Evolutionary conservation across 2,329 filamentous ascomycete species (phyloP).

Genomic region (Sarocladium brachiariae): DNA sequence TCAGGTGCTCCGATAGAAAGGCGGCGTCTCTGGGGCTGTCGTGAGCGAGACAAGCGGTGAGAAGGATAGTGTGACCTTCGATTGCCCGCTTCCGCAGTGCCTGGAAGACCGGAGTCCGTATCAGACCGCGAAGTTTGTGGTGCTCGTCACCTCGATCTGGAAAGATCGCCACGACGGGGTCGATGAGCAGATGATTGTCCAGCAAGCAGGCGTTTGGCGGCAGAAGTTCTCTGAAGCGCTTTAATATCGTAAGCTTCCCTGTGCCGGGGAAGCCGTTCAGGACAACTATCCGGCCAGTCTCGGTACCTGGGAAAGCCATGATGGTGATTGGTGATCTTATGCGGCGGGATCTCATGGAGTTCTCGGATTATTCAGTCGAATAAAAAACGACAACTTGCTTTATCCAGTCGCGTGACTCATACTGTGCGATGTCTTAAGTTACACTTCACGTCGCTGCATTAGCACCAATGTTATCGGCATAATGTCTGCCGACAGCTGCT

Average conservation of each 20-base stretch:
- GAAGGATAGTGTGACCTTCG: slow-evolving; percentile 12
- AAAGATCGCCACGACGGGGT: slow-evolving; percentile 13
- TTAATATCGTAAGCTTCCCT: slow-evolving; percentile 17
- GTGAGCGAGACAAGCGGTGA: slow-evolving; percentile 15
- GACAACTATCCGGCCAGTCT: slow-evolving; percentile 12
- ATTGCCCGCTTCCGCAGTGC: slow-evolving; percentile 11
- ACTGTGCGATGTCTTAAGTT: too few species aligned
- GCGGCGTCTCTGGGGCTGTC: slow-evolving; percentile 8
- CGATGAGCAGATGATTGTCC: slow-evolving; percentile 18
- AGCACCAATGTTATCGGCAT: too few species aligned
- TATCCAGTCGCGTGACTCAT: too few species aligned
- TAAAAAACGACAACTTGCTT: too few species aligned
- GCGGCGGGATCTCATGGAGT: too few species aligned
- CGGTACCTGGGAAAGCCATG: too few species aligned
- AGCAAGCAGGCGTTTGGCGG: slow-evolving; percentile 13
- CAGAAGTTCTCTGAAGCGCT: slow-evolving; percentile 10
- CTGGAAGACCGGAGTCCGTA: slow-evolving; percentile 14
- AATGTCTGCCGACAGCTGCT: too few species aligned
- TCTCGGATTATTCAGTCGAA: too few species aligned
- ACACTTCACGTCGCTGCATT: too few species aligned
- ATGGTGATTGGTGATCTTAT: too few species aligned
- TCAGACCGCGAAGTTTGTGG: slow-evolving; percentile 14
- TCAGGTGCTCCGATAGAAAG: slow-evolving; percentile 14
- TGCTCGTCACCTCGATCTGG: slow-evolving; percentile 14
- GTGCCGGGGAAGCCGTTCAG: slow-evolving; percentile 17